Evolutionary conservation across 805 yeast species (phyloP), one percentile per base, ranked within the genome.

Genomic region (Candida odintsovae): DNA sequence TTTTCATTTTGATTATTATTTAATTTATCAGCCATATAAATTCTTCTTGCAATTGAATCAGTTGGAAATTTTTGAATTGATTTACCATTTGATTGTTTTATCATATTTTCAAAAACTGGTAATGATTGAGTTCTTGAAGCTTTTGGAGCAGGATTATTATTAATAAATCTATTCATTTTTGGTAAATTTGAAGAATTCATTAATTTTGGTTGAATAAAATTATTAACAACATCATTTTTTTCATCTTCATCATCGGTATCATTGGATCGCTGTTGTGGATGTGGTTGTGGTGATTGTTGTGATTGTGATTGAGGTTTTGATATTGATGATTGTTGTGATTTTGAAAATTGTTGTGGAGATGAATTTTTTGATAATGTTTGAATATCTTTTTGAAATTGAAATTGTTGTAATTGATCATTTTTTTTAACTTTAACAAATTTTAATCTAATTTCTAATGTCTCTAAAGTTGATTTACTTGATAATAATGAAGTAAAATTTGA

Each of bases 381-480:
- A 6, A 26, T 48, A 20, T 49, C 55, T 21, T 36, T 49, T 36
- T 47, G 55, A 10, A 35, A 48, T 9, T 46, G 38, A 21, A 36
- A 45, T 20, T 44, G 44, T 37, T 42, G 46, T 15, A 37, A 20
- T 20, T 43, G 21, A 12, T 43, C 22, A 40, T 41, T 41, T 29
- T 52, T 49, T 39, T 45, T 48, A 3, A 58, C 59, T 42, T 47
- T 54, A 1, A 58, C 57, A 33, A 81, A 69, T 52, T 76, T 74
- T 44, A 81, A 62, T 50, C 79, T 69, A 35, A 81, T 72, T 61
- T 81, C 86, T 43, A 81, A 62, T 3, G 85, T 81, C 49, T 78
- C 74, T 1, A 72, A 62, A 12, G 75, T 63, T 36, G 53, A 62
- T 56, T 48, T 54, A 65, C 61, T 52, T 18, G 44, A 49, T 49